Evolutionary conservation across 768 basidiomycete species (phyloP).

Genomic region (Xanthoconium stramineum): DNA sequence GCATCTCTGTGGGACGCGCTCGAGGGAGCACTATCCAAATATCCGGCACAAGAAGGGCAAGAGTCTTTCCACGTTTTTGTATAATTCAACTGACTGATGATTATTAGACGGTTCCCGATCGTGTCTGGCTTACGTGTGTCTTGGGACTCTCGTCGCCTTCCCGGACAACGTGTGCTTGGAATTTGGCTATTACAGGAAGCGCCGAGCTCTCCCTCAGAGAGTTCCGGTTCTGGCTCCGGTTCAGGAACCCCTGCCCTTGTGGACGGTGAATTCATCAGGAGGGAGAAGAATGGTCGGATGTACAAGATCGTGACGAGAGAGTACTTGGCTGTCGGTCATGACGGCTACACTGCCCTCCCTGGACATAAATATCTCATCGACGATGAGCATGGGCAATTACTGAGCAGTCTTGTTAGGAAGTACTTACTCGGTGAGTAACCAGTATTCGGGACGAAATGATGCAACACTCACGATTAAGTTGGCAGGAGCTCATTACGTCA

Average conservation of each 20-base stretch:
- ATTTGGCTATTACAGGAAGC: constrained; percentile 56
- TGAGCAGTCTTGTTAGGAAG: constrained; percentile 76
- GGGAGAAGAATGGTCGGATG: constrained; percentile 48
- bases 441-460: not conserved
- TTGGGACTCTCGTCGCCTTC: constrained; percentile 78
- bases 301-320: constrained; percentile 85
- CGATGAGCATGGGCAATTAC: constrained; percentile 76
- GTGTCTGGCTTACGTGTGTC: constrained; percentile 80
- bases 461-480: constrained; percentile 9
- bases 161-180: constrained; percentile 70
- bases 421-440: constrained; percentile 68
- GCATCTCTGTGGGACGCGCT: constrained; percentile 75
- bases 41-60: constrained; percentile 91
- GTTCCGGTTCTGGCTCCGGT: constrained; percentile 18
- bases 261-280: constrained; percentile 53
- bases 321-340: constrained; percentile 82
- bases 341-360: constrained; percentile 72
- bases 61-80: constrained; percentile 6
- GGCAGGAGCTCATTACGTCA: constrained; percentile 71
- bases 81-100: not conserved
- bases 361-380: constrained; percentile 70
- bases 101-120: constrained; percentile 76
- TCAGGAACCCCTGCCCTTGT: constrained; percentile 33
- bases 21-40: constrained; percentile 68
- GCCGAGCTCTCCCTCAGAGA: constrained; percentile 17